Evolutionary conservation across 2,329 filamentous ascomycete genomes (phyloP).

Genomic region (Phialocephala sp.): DNA sequence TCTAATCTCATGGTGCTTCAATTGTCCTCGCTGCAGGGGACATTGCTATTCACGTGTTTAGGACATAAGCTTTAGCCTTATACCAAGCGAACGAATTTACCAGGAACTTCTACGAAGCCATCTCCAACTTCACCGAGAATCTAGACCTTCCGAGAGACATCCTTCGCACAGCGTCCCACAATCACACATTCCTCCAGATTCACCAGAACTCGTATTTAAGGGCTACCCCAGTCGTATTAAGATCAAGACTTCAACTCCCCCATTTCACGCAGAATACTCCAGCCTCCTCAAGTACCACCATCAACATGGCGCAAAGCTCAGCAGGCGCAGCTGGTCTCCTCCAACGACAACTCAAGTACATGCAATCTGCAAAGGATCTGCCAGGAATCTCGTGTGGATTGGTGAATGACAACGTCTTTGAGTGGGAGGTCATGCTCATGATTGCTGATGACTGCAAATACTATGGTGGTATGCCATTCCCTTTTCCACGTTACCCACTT

Average conservation of each 20-base stretch:
- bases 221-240: not conserved
- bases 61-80: no score
- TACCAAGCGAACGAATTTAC: no score
- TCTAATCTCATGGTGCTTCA: no score
- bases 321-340: conserved; percentile 66
- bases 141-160: no score
- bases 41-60: no score
- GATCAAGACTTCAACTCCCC: not conserved
- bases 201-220: no score
- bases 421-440: conserved; percentile 99
- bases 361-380: conserved; percentile 89
- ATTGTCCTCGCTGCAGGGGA: no score
- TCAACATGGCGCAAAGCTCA: conserved; percentile 5
- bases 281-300: not conserved
- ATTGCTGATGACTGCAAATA: conserved; percentile 83
- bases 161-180: no score
- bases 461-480: conserved; percentile 66
- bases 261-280: not conserved
- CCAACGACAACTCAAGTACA: conserved; percentile 86
- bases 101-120: no score
- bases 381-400: conserved; percentile 94
- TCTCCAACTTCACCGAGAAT: no score
- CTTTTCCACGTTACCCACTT: not conserved
- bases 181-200: no score
- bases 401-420: conserved; percentile 86